A percentile compares a stretch with the other conserved stretches of the same genome.
Evolutionary conservation across 108 stramenopile genomes (phyloP).

Genomic region (Pseudonitzschia delicatissima): DNA sequence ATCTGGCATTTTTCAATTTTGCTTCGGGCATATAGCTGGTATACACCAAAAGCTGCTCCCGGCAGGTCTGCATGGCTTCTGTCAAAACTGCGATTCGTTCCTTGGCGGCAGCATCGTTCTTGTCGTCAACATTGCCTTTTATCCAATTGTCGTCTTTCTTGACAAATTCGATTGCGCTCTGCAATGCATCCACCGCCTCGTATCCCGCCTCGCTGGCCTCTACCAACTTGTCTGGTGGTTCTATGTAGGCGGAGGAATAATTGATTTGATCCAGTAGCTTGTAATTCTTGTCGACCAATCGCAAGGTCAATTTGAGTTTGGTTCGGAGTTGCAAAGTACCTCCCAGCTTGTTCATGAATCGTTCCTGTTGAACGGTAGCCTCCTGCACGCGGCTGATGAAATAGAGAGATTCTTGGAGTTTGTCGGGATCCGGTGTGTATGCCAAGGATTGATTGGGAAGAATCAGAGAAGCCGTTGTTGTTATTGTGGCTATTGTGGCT

Average conservation of each 20-base stretch:
- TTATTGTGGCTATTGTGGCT: too few relatives aligned
- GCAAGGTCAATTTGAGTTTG: conserved; percentile 69
- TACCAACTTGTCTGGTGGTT: conserved; percentile 37
- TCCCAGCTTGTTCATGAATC: conserved; percentile 37
- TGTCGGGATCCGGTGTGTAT: conserved; percentile 65
- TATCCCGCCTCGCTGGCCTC: conserved; percentile 55
- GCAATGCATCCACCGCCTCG: conserved; percentile 56
- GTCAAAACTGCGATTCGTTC: conserved; percentile 22
- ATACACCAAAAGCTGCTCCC: conserved; percentile 58
- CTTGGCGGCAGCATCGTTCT: neutral
- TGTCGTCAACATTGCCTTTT: conserved; percentile 19
- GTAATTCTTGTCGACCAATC: conserved; percentile 63
- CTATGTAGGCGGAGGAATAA: conserved; percentile 38
- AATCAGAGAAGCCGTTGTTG: too few relatives aligned
- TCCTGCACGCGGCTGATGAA: conserved; percentile 70
- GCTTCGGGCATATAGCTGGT: conserved; percentile 47
- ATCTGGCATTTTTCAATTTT: conserved; percentile 44
- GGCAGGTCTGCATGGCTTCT: conserved; percentile 33
- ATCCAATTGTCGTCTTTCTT: conserved; percentile 6
- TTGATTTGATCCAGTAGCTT: conserved; percentile 70
- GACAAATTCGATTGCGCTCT: conserved; percentile 72
- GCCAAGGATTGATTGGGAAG: conserved; percentile 12
- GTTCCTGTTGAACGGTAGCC: conserved; percentile 71
- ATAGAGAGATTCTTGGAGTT: conserved; percentile 61
- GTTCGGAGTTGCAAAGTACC: neutral